Conservation (phyloP, 352 stramenopile genomes). For the Phytophthora ramorum region DNA sequence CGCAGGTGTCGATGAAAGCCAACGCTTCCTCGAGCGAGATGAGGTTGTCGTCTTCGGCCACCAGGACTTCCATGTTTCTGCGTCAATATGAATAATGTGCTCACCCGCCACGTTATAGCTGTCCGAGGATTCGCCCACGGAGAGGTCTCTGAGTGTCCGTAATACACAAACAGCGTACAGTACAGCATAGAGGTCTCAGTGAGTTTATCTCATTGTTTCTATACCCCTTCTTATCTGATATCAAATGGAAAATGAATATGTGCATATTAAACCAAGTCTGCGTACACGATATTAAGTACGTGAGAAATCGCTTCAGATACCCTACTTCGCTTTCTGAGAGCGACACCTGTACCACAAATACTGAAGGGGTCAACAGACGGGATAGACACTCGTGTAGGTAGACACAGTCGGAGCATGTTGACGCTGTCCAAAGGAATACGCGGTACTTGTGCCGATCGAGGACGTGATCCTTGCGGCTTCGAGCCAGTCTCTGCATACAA, state of each 20-base stretch:
- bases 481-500: background rate
- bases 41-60: constrained; percentile 28
- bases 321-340: too few relatives aligned
- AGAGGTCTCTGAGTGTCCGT: background rate
- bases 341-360: too few relatives aligned
- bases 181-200: background rate
- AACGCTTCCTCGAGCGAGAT: constrained; percentile 35
- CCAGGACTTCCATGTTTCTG: constrained; percentile 27
- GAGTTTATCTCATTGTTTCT: too few relatives aligned
- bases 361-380: background rate
- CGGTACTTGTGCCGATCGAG: constrained; percentile 1
- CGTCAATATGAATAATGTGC: constrained; percentile 23
- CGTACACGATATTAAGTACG: too few relatives aligned
- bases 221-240: too few relatives aligned
- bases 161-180: background rate
- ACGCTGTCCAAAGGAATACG: constrained; percentile 14
- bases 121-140: background rate
- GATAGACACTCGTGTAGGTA: constrained; percentile 16
- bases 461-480: constrained; percentile 7
- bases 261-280: too few relatives aligned
- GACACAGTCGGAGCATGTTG: constrained; percentile 20
- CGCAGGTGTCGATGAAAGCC: constrained; percentile 36
- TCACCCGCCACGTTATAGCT: constrained; percentile 24
- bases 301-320: background rate
- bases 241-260: too few relatives aligned